Evolutionary conservation across 768 basidiomycete species (phyloP).

Genomic region (Tephrocybe sp.): DNA sequence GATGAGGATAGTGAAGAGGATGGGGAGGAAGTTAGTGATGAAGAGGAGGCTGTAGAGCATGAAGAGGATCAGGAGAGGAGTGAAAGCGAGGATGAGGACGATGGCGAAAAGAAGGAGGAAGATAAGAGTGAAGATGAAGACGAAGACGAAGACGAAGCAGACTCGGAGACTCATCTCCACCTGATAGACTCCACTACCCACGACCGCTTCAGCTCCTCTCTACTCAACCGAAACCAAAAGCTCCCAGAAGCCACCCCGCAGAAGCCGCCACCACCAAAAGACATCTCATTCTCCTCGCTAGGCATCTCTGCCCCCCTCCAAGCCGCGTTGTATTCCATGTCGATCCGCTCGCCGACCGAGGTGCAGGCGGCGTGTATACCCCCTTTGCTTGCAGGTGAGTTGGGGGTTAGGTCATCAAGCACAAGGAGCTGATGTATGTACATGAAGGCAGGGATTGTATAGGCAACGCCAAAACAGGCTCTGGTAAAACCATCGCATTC

Average conservation of each 20-base stretch:
- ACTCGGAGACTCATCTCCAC: no score
- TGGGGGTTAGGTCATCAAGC: background rate
- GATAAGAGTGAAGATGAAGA: slow-evolving; percentile 11
- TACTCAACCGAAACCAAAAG: slow-evolving; percentile 3
- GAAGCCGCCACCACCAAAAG: slow-evolving; percentile 3
- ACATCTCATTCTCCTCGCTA: slow-evolving; percentile 51
- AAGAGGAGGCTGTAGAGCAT: no score
- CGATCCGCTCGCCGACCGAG: slow-evolving; percentile 81
- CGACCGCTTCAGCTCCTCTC: slow-evolving; percentile 12
- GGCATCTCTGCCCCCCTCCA: slow-evolving; percentile 63
- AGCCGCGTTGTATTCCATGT: slow-evolving; percentile 73
- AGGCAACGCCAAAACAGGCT: slow-evolving; percentile 97
- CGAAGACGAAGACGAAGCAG: background rate
- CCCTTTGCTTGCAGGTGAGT: slow-evolving; percentile 73
- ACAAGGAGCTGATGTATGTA: background rate
- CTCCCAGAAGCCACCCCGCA: background rate
- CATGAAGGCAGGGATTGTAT: slow-evolving; percentile 96
- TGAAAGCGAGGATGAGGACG: slow-evolving; percentile 16
- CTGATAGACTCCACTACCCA: background rate
- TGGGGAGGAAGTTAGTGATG: slow-evolving; percentile 7
- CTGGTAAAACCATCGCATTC: slow-evolving; percentile 97
- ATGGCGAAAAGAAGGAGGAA: slow-evolving; percentile 6
- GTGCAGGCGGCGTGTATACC: slow-evolving; percentile 92
- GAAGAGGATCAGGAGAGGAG: no score
- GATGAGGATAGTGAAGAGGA: background rate